Conservation (phyloP, 1,284 basidiomycete genomes). For the Leccinum angustisporum region DNA sequence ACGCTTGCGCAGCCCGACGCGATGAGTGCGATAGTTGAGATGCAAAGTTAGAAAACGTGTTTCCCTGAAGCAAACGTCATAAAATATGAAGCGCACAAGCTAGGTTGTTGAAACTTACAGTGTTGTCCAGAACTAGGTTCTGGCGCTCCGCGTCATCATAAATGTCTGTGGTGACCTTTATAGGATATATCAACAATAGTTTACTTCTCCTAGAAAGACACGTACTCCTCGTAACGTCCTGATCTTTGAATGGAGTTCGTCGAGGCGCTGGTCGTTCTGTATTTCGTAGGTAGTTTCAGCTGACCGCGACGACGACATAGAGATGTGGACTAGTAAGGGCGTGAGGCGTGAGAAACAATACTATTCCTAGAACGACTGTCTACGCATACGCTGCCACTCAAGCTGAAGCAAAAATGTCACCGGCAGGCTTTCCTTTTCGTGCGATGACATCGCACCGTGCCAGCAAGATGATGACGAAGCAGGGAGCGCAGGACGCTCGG, state of each 20-base stretch:
- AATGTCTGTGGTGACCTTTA: constrained; percentile 78
- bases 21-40: constrained; percentile 61
- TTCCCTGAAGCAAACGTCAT: constrained; percentile 42
- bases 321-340: neutral
- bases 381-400: no score
- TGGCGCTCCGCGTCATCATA: constrained; percentile 80
- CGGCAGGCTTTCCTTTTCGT: no score
- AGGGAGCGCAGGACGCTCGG: neutral
- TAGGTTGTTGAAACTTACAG: constrained; percentile 46
- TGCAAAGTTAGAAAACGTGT: constrained; percentile 66
- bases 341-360: neutral
- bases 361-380: no score
- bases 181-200: constrained; percentile 8
- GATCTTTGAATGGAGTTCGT: constrained; percentile 78
- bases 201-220: constrained; percentile 24
- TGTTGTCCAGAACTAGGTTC: constrained; percentile 71
- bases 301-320: constrained; percentile 38
- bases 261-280: constrained; percentile 80
- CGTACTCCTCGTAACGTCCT: constrained; percentile 70
- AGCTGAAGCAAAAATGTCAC: no score
- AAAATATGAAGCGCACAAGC: neutral
- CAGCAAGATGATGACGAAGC: neutral
- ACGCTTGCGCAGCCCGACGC: constrained; percentile 65
- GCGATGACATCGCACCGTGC: no score
- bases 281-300: constrained; percentile 73